phyloP scores from a whole-genome alignment of 306 rosid genomes.

The Ochetophila trinervis region DNA sequence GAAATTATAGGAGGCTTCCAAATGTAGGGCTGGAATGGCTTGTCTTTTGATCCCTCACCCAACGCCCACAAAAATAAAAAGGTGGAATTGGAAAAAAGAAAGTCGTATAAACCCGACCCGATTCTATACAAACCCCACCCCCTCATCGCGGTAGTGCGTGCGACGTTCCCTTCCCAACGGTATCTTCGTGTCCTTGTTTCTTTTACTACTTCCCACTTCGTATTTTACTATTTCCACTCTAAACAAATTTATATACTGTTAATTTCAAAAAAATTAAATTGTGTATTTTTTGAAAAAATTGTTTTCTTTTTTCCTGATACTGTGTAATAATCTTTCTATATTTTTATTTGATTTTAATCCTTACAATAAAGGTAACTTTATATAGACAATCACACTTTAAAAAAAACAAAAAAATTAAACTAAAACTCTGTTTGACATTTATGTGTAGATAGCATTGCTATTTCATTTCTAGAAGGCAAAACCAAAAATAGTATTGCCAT shows the following conservation, averaged over 20 bases:
- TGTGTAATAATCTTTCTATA: too few relatives aligned
- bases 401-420: too few relatives aligned
- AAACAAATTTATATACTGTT: not conserved
- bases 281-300: too few relatives aligned
- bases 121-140: not conserved
- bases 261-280: not conserved
- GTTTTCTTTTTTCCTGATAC: too few relatives aligned
- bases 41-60: not conserved
- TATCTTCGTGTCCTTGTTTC: slow-evolving; percentile 6
- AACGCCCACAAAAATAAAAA: not conserved
- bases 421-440: too few relatives aligned
- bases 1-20: not conserved
- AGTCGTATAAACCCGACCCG: not conserved
- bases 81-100: too few relatives aligned
- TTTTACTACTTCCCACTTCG: not conserved
- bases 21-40: not conserved
- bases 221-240: not conserved
- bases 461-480: too few relatives aligned
- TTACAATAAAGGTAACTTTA: too few relatives aligned
- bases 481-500: too few relatives aligned
- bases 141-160: not conserved
- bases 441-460: too few relatives aligned
- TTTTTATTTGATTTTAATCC: too few relatives aligned
- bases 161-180: not conserved
- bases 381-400: too few relatives aligned